Evolutionary conservation across 2,329 filamentous ascomycete genomes (phyloP).

Genomic region (Trichoderma endophyticum): DNA sequence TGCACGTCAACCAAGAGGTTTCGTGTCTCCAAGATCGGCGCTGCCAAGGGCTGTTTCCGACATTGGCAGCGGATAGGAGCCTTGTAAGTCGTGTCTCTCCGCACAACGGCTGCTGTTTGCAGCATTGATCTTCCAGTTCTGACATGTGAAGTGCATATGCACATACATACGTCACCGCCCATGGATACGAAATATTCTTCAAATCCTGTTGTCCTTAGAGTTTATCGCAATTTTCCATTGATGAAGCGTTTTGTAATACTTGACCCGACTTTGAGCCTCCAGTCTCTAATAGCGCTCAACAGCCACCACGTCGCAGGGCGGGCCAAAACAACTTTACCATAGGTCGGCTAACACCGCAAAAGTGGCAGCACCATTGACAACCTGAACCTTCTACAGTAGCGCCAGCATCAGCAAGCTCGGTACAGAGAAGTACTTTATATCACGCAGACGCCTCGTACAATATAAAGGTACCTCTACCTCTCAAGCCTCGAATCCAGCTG

Average conservation of each 20-base stretch:
- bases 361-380: not conserved
- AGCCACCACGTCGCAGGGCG: not conserved
- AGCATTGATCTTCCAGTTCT: not conserved
- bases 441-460: not conserved
- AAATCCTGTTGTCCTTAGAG: not conserved
- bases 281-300: not conserved
- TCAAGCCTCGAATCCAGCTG: constrained; percentile 10
- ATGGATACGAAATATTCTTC: not conserved
- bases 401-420: not conserved
- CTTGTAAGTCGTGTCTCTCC: not conserved
- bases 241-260: not conserved
- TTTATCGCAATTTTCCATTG: not conserved
- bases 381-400: not conserved
- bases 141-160: not conserved
- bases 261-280: not conserved
- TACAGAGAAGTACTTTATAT: not conserved
- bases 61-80: constrained; percentile 2
- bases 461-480: not conserved
- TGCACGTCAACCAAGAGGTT: constrained; percentile 11
- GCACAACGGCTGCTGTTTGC: not conserved
- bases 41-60: not conserved
- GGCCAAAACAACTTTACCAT: not conserved
- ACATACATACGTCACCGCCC: not conserved
- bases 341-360: not conserved
- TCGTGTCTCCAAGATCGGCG: constrained; percentile 6